Base-by-base conservation (phyloP, 2,329 filamentous ascomycete genomes). In the Knufia fluminis region DNA sequence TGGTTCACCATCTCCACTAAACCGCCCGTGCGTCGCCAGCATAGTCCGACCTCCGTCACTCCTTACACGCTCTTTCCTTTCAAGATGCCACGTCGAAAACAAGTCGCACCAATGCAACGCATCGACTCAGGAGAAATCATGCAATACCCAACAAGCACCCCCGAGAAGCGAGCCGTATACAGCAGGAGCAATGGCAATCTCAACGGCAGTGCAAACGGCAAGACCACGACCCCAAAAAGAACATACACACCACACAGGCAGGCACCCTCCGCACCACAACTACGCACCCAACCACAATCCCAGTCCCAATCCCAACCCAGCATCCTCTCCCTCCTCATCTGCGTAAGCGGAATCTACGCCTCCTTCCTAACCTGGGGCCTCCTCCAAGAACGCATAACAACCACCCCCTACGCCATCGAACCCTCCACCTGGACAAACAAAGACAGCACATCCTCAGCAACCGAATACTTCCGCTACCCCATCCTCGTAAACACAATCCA, bases 401-500 rank as follows among this genome's bases (percentile, higher is more conserved):
- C 92, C 12, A 97, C 89, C 9, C 77, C 81, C 6, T 92, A 97
- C 68, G 85, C 85, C 51, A 70, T 82, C 10, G 62, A 66, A 3
- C 67, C 75, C 19, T 49, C 48, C 35, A 64, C 72, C 24, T 79
- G 78, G 20, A 67, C 56, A 46, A 57, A 54, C 38, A 62, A 68
- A 22, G 64, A 64, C 38, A 61, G 65, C 48, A 63, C 64, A 8
- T 6, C 6, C 9, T 4, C 4, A n/a, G 60, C 65, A 31, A 66
- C 63, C 38, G 83, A 94, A 66, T 81, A 86, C 60, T 98, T 95
- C 78, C 88, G 85, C 57, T 96, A 89, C 68, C 86, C 92, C 49
- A 83, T 98, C 62, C 91, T 97, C 66, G 82, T 98, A 60, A 96
- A 97, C 70, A 97, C 92, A 4, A 82, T 97, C 53, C 92, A 98